Evolutionary conservation across 306 rosid genomes (phyloP).

Genomic region (Macrotyloma uniflorum): DNA sequence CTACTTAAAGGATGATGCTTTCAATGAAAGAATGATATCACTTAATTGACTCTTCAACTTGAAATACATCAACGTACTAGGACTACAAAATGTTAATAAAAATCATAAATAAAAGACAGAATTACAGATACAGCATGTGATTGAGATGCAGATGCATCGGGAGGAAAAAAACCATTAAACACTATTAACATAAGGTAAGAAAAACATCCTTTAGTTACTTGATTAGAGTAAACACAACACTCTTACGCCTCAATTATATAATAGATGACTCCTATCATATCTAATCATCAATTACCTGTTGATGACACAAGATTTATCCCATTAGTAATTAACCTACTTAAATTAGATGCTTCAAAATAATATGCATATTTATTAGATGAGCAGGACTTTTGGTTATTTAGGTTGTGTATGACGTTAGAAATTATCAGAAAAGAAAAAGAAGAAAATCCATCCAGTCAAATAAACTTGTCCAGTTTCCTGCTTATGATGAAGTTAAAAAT

Average conservation of each 20-base stretch:
- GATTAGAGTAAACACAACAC: background rate
- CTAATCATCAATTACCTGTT: background rate
- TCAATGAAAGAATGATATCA: conserved; percentile 1
- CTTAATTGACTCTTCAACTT: conserved; percentile 17
- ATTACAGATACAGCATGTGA: background rate
- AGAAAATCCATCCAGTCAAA: conserved; percentile 8
- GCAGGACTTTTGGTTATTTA: background rate
- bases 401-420: background rate
- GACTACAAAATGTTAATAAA: conserved; percentile 1
- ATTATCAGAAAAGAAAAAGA: background rate
- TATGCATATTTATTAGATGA: conserved; percentile 3
- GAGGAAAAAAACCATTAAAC: too few relatives aligned
- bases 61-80: conserved; percentile 15
- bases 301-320: background rate
- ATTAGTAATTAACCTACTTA: background rate
- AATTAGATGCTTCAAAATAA: conserved; percentile 19
- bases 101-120: background rate
- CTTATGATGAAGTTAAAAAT: background rate
- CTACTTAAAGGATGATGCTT: background rate
- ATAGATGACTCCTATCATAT: background rate
- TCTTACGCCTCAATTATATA: background rate
- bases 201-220: background rate
- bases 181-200: background rate
- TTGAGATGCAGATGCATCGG: background rate
- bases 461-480: background rate